These are phyloP conservation scores for Plicaturopsis crispa DNA, from an alignment of 768 basidiomycete genomes.

Conservation along the genomic window DNA sequence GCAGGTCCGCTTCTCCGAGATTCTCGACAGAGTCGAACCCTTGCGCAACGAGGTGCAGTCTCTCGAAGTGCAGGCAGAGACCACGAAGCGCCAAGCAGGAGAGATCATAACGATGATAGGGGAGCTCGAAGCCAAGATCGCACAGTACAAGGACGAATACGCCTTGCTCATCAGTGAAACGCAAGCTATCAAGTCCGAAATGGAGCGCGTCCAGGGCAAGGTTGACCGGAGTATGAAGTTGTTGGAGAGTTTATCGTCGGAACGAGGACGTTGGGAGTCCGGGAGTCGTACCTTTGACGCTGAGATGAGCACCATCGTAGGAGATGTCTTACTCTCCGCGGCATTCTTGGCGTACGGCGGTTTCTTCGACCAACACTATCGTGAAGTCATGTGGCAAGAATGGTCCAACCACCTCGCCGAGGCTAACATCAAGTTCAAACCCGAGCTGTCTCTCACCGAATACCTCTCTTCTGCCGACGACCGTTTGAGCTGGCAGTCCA, in stretches of 20 bases:
- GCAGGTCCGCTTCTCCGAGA: conserved; percentile 95
- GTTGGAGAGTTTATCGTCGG: conserved; percentile 89
- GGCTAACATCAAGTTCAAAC: conserved; percentile 87
- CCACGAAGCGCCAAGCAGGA: conserved; percentile 89
- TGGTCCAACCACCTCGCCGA: conserved; percentile 88
- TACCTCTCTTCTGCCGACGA: conserved; percentile 97
- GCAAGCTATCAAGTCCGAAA: conserved; percentile 93
- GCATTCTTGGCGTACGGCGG: conserved; percentile 97
- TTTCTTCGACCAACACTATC: conserved; percentile 98
- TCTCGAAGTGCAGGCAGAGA: conserved; percentile 86
- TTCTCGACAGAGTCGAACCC: conserved; percentile 94
- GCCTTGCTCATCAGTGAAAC: conserved; percentile 94
- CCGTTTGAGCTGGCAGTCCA: conserved; percentile 91
- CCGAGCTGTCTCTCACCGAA: conserved; percentile 87
- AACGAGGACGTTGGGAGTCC: conserved; percentile 88
- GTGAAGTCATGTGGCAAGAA: conserved; percentile 94
- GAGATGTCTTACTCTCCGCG: conserved; percentile 91
- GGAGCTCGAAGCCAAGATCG: conserved; percentile 90
- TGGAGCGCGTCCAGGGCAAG: conserved; percentile 96
- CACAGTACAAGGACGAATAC: conserved; percentile 94
- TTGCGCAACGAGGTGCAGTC: conserved; percentile 92
- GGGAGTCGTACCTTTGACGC: conserved; percentile 94
- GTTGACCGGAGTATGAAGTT: conserved; percentile 96
- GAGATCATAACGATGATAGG: conserved; percentile 89
- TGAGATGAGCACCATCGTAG: conserved; percentile 98